Evolutionary conservation across 495 filamentous ascomycete species (phyloP).

Genomic region (Usnea hakonensis): DNA sequence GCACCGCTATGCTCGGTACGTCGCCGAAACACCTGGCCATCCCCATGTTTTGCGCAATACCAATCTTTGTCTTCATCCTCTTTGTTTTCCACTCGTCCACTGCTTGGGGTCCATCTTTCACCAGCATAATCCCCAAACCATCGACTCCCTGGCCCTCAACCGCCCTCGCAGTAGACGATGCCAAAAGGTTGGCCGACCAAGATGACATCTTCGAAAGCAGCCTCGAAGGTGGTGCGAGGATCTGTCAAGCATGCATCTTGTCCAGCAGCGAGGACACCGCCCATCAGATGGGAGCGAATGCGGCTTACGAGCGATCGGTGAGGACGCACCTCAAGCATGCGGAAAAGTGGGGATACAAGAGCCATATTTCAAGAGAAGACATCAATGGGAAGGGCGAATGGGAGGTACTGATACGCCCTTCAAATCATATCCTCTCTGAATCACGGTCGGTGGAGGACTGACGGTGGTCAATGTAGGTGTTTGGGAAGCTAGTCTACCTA

Average conservation of each 20-base stretch:
- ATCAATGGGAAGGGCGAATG: constrained; percentile 20
- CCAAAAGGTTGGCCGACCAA: background rate
- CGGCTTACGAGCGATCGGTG: constrained; percentile 34
- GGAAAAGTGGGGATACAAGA: constrained; percentile 34
- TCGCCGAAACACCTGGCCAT: background rate
- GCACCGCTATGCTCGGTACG: background rate
- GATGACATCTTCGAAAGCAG: constrained; percentile 5
- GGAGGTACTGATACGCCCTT: background rate
- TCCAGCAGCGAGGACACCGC: constrained; percentile 4
- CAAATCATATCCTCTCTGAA: background rate
- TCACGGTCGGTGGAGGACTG: background rate
- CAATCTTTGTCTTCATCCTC: background rate
- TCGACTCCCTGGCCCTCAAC: background rate
- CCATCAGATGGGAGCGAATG: constrained; percentile 2
- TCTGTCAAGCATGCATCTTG: constrained; percentile 11
- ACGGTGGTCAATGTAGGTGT: constrained; percentile 18
- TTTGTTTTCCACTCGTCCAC: background rate
- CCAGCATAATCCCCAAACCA: background rate
- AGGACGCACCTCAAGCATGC: constrained; percentile 34
- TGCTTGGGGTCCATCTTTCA: background rate
- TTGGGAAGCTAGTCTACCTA: constrained; percentile 39
- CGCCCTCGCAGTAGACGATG: background rate
- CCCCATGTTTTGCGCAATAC: background rate
- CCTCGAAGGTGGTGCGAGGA: constrained; percentile 7
- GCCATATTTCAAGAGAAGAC: constrained; percentile 31